Base-by-base conservation (phyloP, 345 rosid genomes). In the Microcos paniculata region DNA sequence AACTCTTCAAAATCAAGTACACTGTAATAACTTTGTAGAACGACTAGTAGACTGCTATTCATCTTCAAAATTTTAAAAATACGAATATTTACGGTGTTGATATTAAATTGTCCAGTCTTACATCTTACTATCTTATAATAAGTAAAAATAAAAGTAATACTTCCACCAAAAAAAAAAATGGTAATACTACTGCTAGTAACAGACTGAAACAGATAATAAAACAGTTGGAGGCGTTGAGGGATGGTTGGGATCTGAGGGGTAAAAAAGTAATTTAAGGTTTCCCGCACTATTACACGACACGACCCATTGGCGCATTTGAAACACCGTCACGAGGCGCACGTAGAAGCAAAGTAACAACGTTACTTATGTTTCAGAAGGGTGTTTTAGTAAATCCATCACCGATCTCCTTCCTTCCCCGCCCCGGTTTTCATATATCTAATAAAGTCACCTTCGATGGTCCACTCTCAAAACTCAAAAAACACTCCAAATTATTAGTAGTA, bases 241-340 rank as follows among this genome's bases (percentile, higher is more conserved):
- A 13, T 3, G 18, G 43, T 30, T 69, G 48, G 43, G 26, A 28
- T 28, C 42, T 10, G 40, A 58, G 71, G 75, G 82, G 48, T 2
- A 69, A 0, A 8, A 40, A 43, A 26, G 82, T 76, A 70, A 80
- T 71, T 80, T 66, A 12, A 46, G 1, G 16, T 2, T 30, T 69
- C 58, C 43, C 43, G 16, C 43, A 69, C 30, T 1, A 51, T 69
- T 49, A 2, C 56, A 67, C 40, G 56, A 28, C 28, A 49, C 57
- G 30, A 21, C 16, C 23, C 11, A 28, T 28, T 46, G 3, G 11
- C 24, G 31, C 74, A 40, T 24, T 58, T 28, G n/a, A 71, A 45
- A 33, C 24, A 70, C 76, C 62, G 63, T 80, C 76, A 24, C 79
- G 19, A 31, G 70, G n/a, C 75, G 23, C 77, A 62, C 58, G 77